phyloP scores from a whole-genome alignment of 768 basidiomycete species.

The Podaxis rugospora region DNA sequence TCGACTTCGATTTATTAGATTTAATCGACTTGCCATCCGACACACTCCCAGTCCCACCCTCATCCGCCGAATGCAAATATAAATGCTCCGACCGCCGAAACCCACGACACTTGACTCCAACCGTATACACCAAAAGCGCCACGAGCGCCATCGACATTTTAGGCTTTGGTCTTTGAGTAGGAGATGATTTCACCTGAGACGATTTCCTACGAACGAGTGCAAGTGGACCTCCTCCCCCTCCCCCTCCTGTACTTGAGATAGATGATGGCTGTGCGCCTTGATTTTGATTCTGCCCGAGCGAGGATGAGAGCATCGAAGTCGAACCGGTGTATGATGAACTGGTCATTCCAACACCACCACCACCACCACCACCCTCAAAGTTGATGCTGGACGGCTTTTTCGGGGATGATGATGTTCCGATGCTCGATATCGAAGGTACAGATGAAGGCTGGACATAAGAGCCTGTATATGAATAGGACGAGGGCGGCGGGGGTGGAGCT shows the following conservation, averaged over 20 bases:
- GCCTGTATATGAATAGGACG: background rate
- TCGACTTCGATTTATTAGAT: background rate
- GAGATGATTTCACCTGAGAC: conserved; percentile 10
- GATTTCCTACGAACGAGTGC: conserved; percentile 6
- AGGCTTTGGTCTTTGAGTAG: conserved; percentile 33
- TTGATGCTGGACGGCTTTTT: background rate
- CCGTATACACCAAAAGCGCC: conserved; percentile 87
- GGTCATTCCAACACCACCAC: background rate
- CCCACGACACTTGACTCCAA: conserved; percentile 92
- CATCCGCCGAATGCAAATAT: background rate
- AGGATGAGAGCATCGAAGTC: background rate
- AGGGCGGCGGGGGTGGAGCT: background rate
- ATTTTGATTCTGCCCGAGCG: background rate
- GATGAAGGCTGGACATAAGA: background rate
- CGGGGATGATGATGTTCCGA: background rate
- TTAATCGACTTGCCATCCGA: background rate
- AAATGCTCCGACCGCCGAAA: conserved; percentile 28
- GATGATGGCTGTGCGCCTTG: background rate
- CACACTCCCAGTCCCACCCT: background rate
- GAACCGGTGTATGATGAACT: background rate
- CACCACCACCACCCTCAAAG: background rate
- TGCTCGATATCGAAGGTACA: background rate
- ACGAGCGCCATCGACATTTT: conserved; percentile 76
- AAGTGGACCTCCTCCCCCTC: background rate
- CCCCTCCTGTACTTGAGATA: background rate